Evolutionary conservation across 2,329 filamentous ascomycete species (phyloP).

Genomic region (Fusarium albidum): DNA sequence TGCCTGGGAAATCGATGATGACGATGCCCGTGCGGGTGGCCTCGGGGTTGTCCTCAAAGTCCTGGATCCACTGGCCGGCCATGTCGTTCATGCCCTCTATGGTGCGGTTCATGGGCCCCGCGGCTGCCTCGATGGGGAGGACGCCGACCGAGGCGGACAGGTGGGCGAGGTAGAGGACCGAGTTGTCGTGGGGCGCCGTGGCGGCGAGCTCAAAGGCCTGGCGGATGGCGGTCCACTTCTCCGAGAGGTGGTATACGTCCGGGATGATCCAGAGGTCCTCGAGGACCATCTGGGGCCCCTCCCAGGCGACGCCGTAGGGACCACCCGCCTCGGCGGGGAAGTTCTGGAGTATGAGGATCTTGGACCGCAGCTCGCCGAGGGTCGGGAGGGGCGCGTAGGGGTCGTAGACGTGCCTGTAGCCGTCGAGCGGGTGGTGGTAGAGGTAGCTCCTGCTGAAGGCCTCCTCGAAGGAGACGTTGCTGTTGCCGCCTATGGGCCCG

Average conservation of each 20-base stretch:
- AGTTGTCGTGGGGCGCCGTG: constrained; percentile 44
- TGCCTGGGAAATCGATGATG: constrained; percentile 59
- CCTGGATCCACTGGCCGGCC: constrained; percentile 54
- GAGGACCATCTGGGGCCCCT: constrained; percentile 53
- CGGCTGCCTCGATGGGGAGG: constrained; percentile 58
- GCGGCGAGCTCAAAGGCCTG: constrained; percentile 50
- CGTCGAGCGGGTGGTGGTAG: constrained; percentile 34
- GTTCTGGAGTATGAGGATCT: constrained; percentile 58
- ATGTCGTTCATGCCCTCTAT: constrained; percentile 59
- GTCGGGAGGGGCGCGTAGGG: constrained; percentile 48
- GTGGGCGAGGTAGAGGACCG: constrained; percentile 54
- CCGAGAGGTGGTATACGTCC: constrained; percentile 51
- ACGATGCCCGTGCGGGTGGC: constrained; percentile 52
- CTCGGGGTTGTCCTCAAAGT: constrained; percentile 37
- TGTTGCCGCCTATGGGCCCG: constrained; percentile 44
- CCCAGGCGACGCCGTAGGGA: constrained; percentile 56
- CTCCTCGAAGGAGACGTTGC: constrained; percentile 53
- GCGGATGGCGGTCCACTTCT: constrained; percentile 57
- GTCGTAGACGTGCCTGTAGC: constrained; percentile 49
- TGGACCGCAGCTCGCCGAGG: constrained; percentile 55
- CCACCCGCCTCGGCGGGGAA: constrained; percentile 45
- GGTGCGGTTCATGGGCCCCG: constrained; percentile 52
- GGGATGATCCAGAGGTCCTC: constrained; percentile 58
- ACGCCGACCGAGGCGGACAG: constrained; percentile 58
- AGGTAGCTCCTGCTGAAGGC: constrained; percentile 53